Evolutionary conservation across 495 filamentous ascomycete genomes (phyloP).

Genomic region (Daldinia loculata): DNA sequence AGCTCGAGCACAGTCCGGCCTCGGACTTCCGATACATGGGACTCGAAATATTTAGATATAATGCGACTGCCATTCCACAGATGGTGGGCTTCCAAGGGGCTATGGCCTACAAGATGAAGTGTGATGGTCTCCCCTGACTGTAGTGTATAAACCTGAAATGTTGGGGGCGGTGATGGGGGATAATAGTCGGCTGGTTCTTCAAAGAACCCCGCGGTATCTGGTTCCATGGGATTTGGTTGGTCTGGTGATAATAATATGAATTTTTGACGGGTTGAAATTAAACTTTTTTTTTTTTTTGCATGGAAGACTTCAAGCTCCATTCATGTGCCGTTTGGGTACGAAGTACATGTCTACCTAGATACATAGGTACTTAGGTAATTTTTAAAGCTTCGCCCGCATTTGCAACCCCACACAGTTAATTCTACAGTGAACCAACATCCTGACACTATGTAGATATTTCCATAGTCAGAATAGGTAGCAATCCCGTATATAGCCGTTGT

Average conservation of each 20-base stretch:
- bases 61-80: slow-evolving; percentile 89
- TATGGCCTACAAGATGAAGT: slow-evolving; percentile 86
- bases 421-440: too few relatives aligned
- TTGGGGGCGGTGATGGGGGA: slow-evolving; percentile 72
- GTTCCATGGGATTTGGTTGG: slow-evolving; percentile 26
- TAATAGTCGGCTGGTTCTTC: slow-evolving; percentile 81
- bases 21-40: slow-evolving; percentile 64
- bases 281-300: not conserved
- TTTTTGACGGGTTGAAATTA: not conserved
- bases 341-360: not conserved
- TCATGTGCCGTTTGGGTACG: not conserved
- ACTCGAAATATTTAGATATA: slow-evolving; percentile 79
- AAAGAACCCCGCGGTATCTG: slow-evolving; percentile 67
- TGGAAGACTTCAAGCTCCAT: not conserved
- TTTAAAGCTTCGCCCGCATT: not conserved
- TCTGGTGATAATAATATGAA: not conserved
- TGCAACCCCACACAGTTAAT: too few relatives aligned
- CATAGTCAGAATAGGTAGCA: not conserved
- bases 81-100: slow-evolving; percentile 89
- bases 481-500: not conserved
- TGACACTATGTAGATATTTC: not conserved
- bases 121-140: slow-evolving; percentile 70
- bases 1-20: slow-evolving; percentile 81
- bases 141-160: slow-evolving; percentile 73
- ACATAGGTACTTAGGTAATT: not conserved